Percentiles rank a stretch among this genome's conserved stretches.
phyloP scores from a whole-genome alignment of 2,329 filamentous ascomycete genomes.

The Apiospora marii region DNA sequence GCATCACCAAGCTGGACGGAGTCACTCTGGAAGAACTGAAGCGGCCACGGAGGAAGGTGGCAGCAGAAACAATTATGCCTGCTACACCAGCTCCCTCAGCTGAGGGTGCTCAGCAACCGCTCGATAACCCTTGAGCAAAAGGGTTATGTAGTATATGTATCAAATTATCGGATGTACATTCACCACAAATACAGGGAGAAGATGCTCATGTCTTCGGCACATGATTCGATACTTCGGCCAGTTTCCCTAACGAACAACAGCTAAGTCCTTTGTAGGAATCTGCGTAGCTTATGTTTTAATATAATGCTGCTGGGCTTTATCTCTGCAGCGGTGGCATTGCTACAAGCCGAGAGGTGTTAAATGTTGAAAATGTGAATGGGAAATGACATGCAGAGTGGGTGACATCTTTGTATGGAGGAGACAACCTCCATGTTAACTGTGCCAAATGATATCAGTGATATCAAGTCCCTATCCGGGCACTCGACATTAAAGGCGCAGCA shows the following conservation, averaged over 20 bases:
- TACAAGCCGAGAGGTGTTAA: neutral
- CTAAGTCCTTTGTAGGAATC: neutral
- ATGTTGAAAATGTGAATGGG: neutral
- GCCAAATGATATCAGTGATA: neutral
- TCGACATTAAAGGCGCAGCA: neutral
- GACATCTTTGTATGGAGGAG: neutral
- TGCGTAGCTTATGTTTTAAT: neutral
- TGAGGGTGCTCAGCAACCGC: slow-evolving; percentile 2
- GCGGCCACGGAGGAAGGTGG: slow-evolving; percentile 75
- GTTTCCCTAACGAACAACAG: neutral
- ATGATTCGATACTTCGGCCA: neutral
- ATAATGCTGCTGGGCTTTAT: neutral
- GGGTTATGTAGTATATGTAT: slow-evolving; percentile 16
- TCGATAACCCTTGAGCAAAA: slow-evolving; percentile 6
- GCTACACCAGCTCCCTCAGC: slow-evolving; percentile 1
- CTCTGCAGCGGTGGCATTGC: no score
- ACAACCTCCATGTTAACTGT: neutral
- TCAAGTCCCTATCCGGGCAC: neutral
- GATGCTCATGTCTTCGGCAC: neutral
- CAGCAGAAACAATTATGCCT: slow-evolving; percentile 47
- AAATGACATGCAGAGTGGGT: neutral
- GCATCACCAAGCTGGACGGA: slow-evolving; percentile 88
- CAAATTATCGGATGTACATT: neutral
- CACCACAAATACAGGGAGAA: slow-evolving; percentile 6
- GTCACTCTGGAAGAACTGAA: slow-evolving; percentile 85